Evolutionary conservation across 1,284 basidiomycete species (phyloP), one percentile per base, ranked within the genome.

Genomic region (Ceratobasidium sp.): DNA sequence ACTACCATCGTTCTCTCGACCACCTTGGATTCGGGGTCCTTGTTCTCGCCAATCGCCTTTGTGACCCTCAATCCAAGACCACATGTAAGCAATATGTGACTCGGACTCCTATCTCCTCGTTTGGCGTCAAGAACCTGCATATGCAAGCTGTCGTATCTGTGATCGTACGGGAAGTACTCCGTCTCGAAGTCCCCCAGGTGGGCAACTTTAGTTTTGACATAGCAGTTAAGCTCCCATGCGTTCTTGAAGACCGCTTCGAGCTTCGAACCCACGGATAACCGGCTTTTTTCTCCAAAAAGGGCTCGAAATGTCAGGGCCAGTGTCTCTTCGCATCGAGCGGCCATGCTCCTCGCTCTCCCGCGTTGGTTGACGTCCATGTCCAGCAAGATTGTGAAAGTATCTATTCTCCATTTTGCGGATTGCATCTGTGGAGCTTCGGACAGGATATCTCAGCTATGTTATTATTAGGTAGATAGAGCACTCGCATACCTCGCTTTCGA

Each of bases 351-450:
- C 17, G 44, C 57, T n/a, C 22, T 31, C 14, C 36, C 33, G 36
- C 11, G 33, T 27, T 31, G 29, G 3, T 17, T n/a, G 22, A 33
- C 17, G 19, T 60, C 57, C 8, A 41, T 33, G 15, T 60, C 44
- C 17, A 41, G 11, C 8, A 60, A 22, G 19, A 33, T 41, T 22
- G 31, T n/a, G 44, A 31, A 60, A 2, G 57, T 60, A 17, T 60
- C 57, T 17, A 60, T 44, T 41, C 57, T 15, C 57, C 57, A 60
- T 44, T 60, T 60, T 7, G 57, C 57, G 31, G 57, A 41, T 7
- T n/a, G 11, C 5, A 60, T 60, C 22, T 60, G 57, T 6, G 27
- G 36, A 36, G 36, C 57, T 60, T 53, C 27, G 51, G 7, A 53
- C 51, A 2, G 24, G 11, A n/a, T 15, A 53, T 22, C 24, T 9